Conservation (phyloP, 768 basidiomycete species). For the Lactifluus hygrophoroides region DNA sequence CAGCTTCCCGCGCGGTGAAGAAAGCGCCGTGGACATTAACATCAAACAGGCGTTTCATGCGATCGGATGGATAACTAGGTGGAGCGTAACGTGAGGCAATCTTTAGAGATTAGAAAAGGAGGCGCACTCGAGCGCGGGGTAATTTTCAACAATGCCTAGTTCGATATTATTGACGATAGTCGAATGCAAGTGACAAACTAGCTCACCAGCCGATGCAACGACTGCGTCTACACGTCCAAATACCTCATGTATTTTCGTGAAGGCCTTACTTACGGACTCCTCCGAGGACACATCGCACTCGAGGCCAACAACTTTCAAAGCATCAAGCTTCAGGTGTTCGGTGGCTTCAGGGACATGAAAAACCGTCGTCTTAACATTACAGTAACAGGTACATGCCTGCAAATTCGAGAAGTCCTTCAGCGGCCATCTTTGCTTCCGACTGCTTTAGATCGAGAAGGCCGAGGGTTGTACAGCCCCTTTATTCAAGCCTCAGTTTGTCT, state of each 20-base stretch:
- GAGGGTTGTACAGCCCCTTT: constrained; percentile 70
- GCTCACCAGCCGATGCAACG: constrained; percentile 79
- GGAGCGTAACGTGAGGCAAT: neutral
- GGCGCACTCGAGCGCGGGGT: constrained; percentile 71
- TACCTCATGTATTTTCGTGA: constrained; percentile 49
- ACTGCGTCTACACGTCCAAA: constrained; percentile 73
- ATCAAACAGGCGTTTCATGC: constrained; percentile 76
- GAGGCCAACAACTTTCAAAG: constrained; percentile 62
- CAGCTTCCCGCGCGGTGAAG: constrained; percentile 95
- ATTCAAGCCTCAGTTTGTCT: neutral
- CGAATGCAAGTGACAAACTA: constrained; percentile 9
- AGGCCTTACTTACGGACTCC: constrained; percentile 64
- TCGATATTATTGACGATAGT: neutral
- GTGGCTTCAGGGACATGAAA: constrained; percentile 34
- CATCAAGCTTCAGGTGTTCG: constrained; percentile 45
- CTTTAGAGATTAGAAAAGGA: neutral
- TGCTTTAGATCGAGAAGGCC: constrained; percentile 78
- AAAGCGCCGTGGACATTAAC: constrained; percentile 93
- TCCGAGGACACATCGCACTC: constrained; percentile 89
- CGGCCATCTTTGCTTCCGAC: constrained; percentile 57
- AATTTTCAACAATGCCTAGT: constrained; percentile 80
- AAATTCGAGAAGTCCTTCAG: constrained; percentile 51
- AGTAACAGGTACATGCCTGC: constrained; percentile 38
- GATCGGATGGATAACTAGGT: constrained; percentile 73
- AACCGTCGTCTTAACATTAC: constrained; percentile 35